phyloP scores from a whole-genome alignment of 2,329 filamentous ascomycete species.

The Penicillium frequentans region DNA sequence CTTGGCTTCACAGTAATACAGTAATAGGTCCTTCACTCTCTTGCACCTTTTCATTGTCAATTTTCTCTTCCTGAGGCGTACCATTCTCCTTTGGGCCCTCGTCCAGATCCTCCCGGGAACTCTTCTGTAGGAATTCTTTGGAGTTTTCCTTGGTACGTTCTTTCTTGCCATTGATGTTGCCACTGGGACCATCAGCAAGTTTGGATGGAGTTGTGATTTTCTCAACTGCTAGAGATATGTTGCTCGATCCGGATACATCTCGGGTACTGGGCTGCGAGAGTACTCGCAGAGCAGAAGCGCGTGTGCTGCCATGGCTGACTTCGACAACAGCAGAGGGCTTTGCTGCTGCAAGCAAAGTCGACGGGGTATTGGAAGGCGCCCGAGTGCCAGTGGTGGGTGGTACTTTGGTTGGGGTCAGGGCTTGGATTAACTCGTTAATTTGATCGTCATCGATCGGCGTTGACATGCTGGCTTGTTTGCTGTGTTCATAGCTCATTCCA shows the following conservation, averaged over 20 bases:
- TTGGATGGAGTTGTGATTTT: slow-evolving; percentile 23
- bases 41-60: neutral
- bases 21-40: neutral
- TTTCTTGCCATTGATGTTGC: slow-evolving; percentile 34
- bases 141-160: slow-evolving; percentile 26
- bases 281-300: slow-evolving; percentile 27
- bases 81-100: neutral
- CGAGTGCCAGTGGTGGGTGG: slow-evolving; percentile 25
- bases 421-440: slow-evolving; percentile 38
- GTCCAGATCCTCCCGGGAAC: slow-evolving; percentile 15
- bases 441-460: slow-evolving; percentile 38
- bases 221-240: slow-evolving; percentile 22
- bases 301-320: slow-evolving; percentile 8
- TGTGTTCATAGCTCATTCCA: slow-evolving; percentile 43
- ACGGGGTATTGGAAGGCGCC: slow-evolving; percentile 33
- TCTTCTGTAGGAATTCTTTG: slow-evolving; percentile 23
- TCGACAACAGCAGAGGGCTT: slow-evolving; percentile 25
- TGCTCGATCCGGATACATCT: slow-evolving; percentile 34
- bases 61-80: neutral
- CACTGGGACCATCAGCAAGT: slow-evolving; percentile 33
- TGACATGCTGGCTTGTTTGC: slow-evolving; percentile 38
- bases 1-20: neutral
- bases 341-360: slow-evolving; percentile 19
- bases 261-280: slow-evolving; percentile 31
- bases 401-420: slow-evolving; percentile 36